These are phyloP conservation scores for Immersiella caudata DNA, from an alignment of 495 filamentous ascomycete genomes.

Conservation along the genomic window DNA sequence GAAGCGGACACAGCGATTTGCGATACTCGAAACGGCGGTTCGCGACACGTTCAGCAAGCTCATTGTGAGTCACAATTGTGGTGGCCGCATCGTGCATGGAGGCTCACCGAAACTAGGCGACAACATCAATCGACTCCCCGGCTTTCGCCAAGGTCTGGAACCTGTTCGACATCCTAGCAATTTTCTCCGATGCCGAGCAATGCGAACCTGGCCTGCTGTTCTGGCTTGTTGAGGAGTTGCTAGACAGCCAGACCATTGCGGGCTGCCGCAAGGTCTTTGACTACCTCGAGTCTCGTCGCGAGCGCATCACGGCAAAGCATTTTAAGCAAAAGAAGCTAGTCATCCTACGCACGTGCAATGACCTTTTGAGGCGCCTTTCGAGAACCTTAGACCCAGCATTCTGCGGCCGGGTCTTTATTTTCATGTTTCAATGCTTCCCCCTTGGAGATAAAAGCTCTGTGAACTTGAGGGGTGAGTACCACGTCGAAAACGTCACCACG, in stretches of 20 bases:
- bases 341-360: conserved; percentile 91
- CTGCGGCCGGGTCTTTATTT: conserved; percentile 95
- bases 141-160: conserved; percentile 86
- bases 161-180: conserved; percentile 83
- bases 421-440: conserved; percentile 95
- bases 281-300: conserved; percentile 88
- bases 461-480: conserved; percentile 94
- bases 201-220: conserved; percentile 84
- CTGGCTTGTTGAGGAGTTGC: conserved; percentile 89
- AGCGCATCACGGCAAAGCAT: conserved; percentile 82
- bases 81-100: neutral
- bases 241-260: conserved; percentile 92
- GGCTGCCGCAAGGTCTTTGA: conserved; percentile 90
- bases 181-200: conserved; percentile 82
- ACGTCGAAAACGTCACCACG: conserved; percentile 89
- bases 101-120: conserved; percentile 52
- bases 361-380: conserved; percentile 86
- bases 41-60: conserved; percentile 74
- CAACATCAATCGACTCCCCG: conserved; percentile 70
- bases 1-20: conserved; percentile 55
- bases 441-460: conserved; percentile 95
- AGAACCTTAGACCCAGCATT: conserved; percentile 96
- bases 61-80: conserved; percentile 58
- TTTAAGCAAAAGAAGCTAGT: conserved; percentile 83
- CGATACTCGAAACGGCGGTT: conserved; percentile 76